Evolutionary conservation across 208 protist genomes (phyloP), one percentile per base, ranked within the genome.

Genomic region (Strigomonas oncopelti): DNA sequence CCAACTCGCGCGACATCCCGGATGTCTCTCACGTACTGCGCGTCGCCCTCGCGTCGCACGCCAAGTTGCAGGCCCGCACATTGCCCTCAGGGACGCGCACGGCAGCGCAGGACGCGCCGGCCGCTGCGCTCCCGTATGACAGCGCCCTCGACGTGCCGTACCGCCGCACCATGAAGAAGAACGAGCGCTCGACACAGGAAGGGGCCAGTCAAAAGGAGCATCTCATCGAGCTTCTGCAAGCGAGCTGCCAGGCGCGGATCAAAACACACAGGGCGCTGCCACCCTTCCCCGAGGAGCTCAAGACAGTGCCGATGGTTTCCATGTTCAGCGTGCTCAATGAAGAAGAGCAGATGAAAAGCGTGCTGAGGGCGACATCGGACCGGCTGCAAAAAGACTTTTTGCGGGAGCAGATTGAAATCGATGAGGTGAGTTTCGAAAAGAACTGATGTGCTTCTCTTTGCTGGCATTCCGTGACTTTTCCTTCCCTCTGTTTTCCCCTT

Each of bases 71-170:
- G 42, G 16, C 42, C 1, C 42, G 13, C 13, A 14, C 13, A 20
- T 20, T 20, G 42, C 16, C 42, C 1, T 20, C 42, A 1, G 42
- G 42, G 9, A 14, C 16, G 13, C 42, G 9, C 1, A 1, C 42
- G 3, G 9, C 5, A 20, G 42, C 5, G 42, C 9, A 29, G 51
- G 51, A 18, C 51, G 14, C 22, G 9, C 9, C 36, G 16, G 60
- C 20, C 34, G n/a, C 53, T n/a, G 34, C 65, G 0, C 45, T 78
- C 13, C 78, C 78, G 4, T 73, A 87, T 61, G 84, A 83, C 38
- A 69, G 74, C 27, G 56, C 69, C 8, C 69, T 78, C 55, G 82
- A 87, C 58, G 82, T 87, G 34, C 82, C 82, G 16, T 87, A 84
- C 48, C 54, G 65, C 16, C 71, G 72, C 34, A 71, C 75, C 13